A percentile compares a stretch with the other conserved stretches of the same genome.
phyloP scores from a whole-genome alignment of 805 yeast genomes.

The Huiozyma naganishii region DNA sequence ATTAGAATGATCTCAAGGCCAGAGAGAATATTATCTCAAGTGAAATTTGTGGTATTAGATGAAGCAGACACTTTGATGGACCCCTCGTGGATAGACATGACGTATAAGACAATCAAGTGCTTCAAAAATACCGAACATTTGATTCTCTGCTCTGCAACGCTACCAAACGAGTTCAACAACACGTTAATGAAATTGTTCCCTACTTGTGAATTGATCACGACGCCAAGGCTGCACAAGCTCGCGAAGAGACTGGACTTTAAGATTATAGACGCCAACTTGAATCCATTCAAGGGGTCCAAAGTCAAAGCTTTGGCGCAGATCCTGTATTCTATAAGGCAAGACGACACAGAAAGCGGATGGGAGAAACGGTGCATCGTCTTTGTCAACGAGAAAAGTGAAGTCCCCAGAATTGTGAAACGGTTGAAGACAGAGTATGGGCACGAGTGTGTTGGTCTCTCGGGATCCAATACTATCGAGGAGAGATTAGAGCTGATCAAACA shows the following conservation, averaged over 20 bases:
- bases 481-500: constrained; percentile 45
- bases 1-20: constrained; percentile 29
- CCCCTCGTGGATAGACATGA: constrained; percentile 59
- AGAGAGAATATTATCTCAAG: constrained; percentile 33
- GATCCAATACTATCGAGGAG: constrained; percentile 52
- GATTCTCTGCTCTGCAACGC: constrained; percentile 81
- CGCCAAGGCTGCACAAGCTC: constrained; percentile 78
- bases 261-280: constrained; percentile 61
- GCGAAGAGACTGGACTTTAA: constrained; percentile 65
- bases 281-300: constrained; percentile 80
- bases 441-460: constrained; percentile 55
- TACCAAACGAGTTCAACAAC: constrained; percentile 65
- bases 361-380: constrained; percentile 78
- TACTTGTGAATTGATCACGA: constrained; percentile 49
- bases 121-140: constrained; percentile 50
- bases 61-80: constrained; percentile 93
- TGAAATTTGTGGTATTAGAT: constrained; percentile 63
- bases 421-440: constrained; percentile 42
- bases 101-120: constrained; percentile 41
- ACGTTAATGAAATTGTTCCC: constrained; percentile 55
- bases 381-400: constrained; percentile 65
- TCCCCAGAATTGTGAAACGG: constrained; percentile 44
- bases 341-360: constrained; percentile 65
- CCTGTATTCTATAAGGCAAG: constrained; percentile 71
- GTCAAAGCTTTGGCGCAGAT: constrained; percentile 81